A percentile compares a stretch with the other conserved stretches of the same genome.
Evolutionary conservation across 2,329 filamentous ascomycete species (phyloP).

Genomic region (Pseudocercospora cruenta): DNA sequence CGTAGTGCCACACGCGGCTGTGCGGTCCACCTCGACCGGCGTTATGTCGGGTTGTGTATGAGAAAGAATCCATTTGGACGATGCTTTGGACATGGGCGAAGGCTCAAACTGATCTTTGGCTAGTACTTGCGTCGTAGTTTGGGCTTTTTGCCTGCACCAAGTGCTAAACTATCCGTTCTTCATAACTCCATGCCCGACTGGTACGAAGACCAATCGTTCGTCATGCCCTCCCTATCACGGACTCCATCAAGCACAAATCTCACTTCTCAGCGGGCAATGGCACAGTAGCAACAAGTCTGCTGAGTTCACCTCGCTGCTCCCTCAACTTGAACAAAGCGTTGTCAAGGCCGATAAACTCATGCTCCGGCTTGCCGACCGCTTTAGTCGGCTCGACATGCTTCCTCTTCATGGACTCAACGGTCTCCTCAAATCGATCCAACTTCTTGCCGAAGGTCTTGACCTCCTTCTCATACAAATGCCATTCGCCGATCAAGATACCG

Average conservation of each 20-base stretch:
- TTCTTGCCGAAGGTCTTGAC: slow-evolving; percentile 13
- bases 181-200: not conserved
- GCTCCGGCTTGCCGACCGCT: slow-evolving; percentile 10
- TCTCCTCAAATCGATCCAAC: slow-evolving; percentile 13
- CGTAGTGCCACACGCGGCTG: not conserved
- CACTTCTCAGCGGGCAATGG: slow-evolving; percentile 28
- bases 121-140: not conserved
- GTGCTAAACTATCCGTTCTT: not conserved
- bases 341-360: slow-evolving; percentile 19
- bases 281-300: slow-evolving; percentile 7
- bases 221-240: not conserved
- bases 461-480: slow-evolving; percentile 16
- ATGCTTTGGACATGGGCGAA: not conserved
- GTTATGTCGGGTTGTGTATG: not conserved
- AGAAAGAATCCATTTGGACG: not conserved
- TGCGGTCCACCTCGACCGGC: slow-evolving; percentile 5
- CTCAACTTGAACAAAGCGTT: slow-evolving; percentile 22
- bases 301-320: slow-evolving; percentile 11
- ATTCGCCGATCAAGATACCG: slow-evolving; percentile 10
- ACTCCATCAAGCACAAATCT: not conserved
- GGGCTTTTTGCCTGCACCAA: not conserved
- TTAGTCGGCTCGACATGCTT: slow-evolving; percentile 14
- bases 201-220: not conserved
- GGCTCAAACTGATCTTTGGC: not conserved
- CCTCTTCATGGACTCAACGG: slow-evolving; percentile 11